phyloP scores from a whole-genome alignment of 1,284 basidiomycete genomes.

The Trametes hirsuta region DNA sequence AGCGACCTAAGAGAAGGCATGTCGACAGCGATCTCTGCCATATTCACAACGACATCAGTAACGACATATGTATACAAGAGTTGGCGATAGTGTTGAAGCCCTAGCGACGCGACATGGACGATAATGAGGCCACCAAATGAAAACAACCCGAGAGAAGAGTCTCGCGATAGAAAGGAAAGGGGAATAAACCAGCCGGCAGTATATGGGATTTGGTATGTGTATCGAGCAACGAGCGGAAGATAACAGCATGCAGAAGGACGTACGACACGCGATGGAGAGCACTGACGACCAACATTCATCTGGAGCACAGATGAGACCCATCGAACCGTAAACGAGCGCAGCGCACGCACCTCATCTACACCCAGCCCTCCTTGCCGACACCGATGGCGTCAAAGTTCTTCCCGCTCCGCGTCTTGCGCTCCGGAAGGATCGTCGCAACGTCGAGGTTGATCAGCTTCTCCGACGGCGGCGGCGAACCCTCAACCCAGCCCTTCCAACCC shows the following conservation, averaged over 20 bases:
- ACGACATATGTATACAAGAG: constrained; percentile 28
- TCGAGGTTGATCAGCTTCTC: constrained; percentile 81
- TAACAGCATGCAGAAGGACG: constrained; percentile 4
- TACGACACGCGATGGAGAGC: constrained; percentile 15
- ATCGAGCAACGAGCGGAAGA: background rate
- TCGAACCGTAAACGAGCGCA: constrained; percentile 25
- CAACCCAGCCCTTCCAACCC: constrained; percentile 88
- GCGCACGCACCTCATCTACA: constrained; percentile 26
- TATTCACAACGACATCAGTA: constrained; percentile 13
- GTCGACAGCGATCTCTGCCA: constrained; percentile 5
- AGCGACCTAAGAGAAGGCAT: background rate
- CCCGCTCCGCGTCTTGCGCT: constrained; percentile 74
- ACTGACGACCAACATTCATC: background rate
- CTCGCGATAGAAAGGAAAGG: background rate
- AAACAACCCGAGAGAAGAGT: constrained; percentile 15
- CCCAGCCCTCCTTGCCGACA: constrained; percentile 55
- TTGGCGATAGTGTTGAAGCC: constrained; percentile 10
- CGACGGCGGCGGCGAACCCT: constrained; percentile 77
- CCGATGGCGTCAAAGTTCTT: constrained; percentile 80
- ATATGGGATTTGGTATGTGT: constrained; percentile 19
- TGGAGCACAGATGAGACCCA: constrained; percentile 17
- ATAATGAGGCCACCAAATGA: constrained; percentile 14
- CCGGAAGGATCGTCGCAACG: constrained; percentile 57
- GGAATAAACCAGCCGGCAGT: constrained; percentile 19
- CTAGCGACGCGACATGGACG: constrained; percentile 16